Conservation (phyloP, 208 protist genomes). For the Entamoeba moshkovskii region DNA sequence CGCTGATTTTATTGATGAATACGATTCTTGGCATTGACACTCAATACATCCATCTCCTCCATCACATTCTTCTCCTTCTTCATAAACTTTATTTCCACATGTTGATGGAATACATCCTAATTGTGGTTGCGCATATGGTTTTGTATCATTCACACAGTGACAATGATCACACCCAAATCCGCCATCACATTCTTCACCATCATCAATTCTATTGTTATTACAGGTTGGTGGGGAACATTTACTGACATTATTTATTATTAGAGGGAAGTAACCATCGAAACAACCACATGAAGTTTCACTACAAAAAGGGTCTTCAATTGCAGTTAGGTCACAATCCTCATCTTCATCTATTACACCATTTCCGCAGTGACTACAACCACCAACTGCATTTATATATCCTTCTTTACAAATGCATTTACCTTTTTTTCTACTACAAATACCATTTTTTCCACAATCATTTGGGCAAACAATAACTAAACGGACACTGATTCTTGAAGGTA, state of each 20-base stretch:
- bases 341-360: not conserved
- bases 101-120: not conserved
- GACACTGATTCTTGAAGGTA: not conserved
- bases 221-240: not conserved
- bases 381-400: not conserved
- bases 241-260: not conserved
- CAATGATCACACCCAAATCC: not conserved
- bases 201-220: not conserved
- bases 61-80: not conserved
- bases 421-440: not conserved
- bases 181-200: not conserved
- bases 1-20: not conserved
- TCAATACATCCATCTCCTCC: not conserved
- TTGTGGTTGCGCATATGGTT: not conserved
- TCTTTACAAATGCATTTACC: not conserved
- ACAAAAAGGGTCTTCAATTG: not conserved
- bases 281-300: not conserved
- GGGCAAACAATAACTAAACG: not conserved
- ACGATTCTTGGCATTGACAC: not conserved
- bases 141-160: not conserved
- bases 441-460: not conserved
- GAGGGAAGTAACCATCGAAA: not conserved
- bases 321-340: not conserved
- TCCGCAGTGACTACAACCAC: not conserved
- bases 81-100: not conserved